Evolutionary conservation across 148 eudicot species (phyloP).

Genomic region (Pharnaceum exiguum): DNA sequence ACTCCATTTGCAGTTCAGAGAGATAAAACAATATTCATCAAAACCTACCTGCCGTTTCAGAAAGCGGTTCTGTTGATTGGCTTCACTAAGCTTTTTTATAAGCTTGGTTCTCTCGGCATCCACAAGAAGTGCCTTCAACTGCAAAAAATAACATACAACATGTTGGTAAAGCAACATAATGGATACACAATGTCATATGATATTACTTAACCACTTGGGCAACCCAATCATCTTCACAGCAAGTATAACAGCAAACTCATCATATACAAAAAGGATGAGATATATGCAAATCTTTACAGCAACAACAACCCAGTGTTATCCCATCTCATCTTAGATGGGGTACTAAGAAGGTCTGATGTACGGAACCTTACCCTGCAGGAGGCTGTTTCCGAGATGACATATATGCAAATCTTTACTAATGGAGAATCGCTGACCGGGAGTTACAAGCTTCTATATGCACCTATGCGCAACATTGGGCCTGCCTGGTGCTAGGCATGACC

Average conservation of each 20-base stretch:
- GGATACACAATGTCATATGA: background rate
- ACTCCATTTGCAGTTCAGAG: background rate
- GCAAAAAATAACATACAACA: constrained; percentile 12
- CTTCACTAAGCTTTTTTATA: constrained; percentile 86
- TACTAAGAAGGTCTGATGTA: too few species aligned
- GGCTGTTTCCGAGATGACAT: too few species aligned
- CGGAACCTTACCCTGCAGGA: too few species aligned
- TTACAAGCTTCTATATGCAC: too few species aligned
- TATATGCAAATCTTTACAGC: too few species aligned
- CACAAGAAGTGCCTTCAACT: constrained; percentile 67
- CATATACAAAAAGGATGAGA: too few species aligned
- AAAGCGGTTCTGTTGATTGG: constrained; percentile 92
- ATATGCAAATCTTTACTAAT: too few species aligned
- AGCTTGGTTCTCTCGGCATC: constrained; percentile 82
- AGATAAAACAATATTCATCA: background rate
- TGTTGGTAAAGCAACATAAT: background rate
- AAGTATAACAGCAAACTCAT: background rate
- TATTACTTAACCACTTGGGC: background rate
- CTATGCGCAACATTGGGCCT: too few species aligned
- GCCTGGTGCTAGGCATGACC: too few species aligned
- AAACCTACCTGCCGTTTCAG: constrained; percentile 76
- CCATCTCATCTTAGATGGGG: too few species aligned
- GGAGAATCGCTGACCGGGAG: too few species aligned
- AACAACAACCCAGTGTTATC: too few species aligned
- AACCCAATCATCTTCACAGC: background rate